These are phyloP conservation scores for Candida peoriensis DNA, from an alignment of 805 yeast species.

Conservation along the genomic window DNA sequence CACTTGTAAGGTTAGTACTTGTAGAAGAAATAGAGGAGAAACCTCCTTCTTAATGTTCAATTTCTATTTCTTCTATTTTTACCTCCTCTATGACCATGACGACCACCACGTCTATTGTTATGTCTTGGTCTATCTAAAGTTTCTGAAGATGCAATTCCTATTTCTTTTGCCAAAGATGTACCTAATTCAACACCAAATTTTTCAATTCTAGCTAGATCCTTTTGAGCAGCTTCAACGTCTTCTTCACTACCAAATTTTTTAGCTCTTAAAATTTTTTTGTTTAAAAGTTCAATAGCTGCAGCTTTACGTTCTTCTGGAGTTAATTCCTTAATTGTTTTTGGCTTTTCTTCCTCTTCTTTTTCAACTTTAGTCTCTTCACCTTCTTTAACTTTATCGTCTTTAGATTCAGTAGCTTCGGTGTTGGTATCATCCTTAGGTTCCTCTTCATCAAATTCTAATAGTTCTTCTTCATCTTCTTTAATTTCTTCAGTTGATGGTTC, in stretches of 20 bases:
- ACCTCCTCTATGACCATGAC: slow-evolving; percentile 8
- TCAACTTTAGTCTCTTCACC: slow-evolving; percentile 4
- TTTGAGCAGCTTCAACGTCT: slow-evolving; percentile 47
- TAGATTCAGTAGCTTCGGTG: slow-evolving; percentile 1
- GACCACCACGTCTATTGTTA: background rate
- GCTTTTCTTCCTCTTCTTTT: slow-evolving; percentile 19
- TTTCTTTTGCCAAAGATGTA: slow-evolving; percentile 61
- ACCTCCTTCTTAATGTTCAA: too few species aligned
- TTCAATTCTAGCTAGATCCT: slow-evolving; percentile 64
- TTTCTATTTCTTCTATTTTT: too few species aligned
- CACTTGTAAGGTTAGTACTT: too few species aligned
- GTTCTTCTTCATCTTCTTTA: slow-evolving; percentile 7
- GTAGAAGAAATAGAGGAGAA: too few species aligned
- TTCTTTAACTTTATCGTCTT: background rate
- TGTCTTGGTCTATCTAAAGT: slow-evolving; percentile 8
- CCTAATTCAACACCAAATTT: slow-evolving; percentile 78
- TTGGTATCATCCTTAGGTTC: slow-evolving; percentile 1
- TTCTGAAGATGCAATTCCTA: slow-evolving; percentile 40
- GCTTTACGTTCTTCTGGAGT: slow-evolving; percentile 68
- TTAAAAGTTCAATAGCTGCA: slow-evolving; percentile 61
- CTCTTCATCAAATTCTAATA: slow-evolving; percentile 4
- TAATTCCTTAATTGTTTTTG: slow-evolving; percentile 30
- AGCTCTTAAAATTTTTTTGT: slow-evolving; percentile 64
- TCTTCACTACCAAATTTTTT: slow-evolving; percentile 70
- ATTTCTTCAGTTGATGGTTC: background rate